phyloP scores from a whole-genome alignment of 2,329 filamentous ascomycete genomes.

The Davidsoniella australis region DNA sequence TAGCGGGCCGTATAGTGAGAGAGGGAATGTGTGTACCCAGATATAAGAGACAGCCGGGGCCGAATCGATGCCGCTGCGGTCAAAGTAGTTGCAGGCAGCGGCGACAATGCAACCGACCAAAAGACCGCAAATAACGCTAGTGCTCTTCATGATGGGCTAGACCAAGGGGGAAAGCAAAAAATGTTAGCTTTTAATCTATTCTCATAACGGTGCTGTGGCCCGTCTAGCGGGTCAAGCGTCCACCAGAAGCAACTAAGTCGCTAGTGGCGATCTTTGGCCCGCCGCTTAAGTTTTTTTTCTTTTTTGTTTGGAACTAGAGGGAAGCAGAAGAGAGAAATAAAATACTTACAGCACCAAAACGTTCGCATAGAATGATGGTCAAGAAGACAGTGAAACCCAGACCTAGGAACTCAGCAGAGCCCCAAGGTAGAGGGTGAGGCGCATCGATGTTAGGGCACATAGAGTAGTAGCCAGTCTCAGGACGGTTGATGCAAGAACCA shows the following conservation, averaged over 20 bases:
- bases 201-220: neutral
- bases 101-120: constrained; percentile 64
- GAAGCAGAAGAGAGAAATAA: neutral
- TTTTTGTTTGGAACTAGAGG: neutral
- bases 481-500: constrained; percentile 34
- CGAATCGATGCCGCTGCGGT: constrained; percentile 49
- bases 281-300: too few species aligned
- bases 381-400: constrained; percentile 67
- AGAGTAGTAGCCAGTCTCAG: constrained; percentile 38
- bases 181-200: neutral
- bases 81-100: constrained; percentile 63
- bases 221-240: too few species aligned
- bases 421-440: constrained; percentile 60
- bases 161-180: neutral
- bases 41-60: constrained; percentile 59
- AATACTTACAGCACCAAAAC: constrained; percentile 42
- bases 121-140: constrained; percentile 57
- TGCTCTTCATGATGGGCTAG: constrained; percentile 67
- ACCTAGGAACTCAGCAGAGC: constrained; percentile 58
- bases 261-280: too few species aligned
- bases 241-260: too few species aligned
- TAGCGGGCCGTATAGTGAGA: constrained; percentile 54
- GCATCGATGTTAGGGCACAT: constrained; percentile 51
- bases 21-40: constrained; percentile 62
- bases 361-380: constrained; percentile 64